Evolutionary conservation across 2,329 filamentous ascomycete genomes (phyloP), one percentile per base, ranked within the genome.

Genomic region (Aureobasidium sp.): DNA sequence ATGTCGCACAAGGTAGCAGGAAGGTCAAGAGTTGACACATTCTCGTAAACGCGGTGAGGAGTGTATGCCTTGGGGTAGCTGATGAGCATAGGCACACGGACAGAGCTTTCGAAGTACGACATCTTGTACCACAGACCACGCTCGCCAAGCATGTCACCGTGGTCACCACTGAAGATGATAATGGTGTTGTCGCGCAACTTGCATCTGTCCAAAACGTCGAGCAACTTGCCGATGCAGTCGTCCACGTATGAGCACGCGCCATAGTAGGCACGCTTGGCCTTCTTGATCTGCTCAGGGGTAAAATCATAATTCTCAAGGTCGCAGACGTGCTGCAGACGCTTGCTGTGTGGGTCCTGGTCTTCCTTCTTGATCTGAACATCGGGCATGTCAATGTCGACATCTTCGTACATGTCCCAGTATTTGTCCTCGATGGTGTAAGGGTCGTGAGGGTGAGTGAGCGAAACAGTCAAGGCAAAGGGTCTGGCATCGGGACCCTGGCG

Each of bases 101-200:
- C 90, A 13, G 91, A 96, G 44, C 87, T 87, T 81, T 97, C 92
- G 70, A 91, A 96, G 83, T 94, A 97, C 71, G 86, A 91, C 92
- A 97, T 97, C 82, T 97, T 97, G 80, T 96, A 92, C 92, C 92
- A 97, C 51, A 97, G 79, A 6, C 89, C 89, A 59, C 91, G 87
- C 79, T 97, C 92, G 63, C 92, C 92, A 8, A 97, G 84, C 92
- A 97, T 97, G 75, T 97, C 92, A 62, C 92, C 92, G 71, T 97
- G 92, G 73, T 97, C 92, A 48, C 92, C 91, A 63, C 88, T 92
- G 77, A 97, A 97, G 67, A 97, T 86, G 69, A 97, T 81, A 68
- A 96, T 91, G 13, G 92, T 97, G 75, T 96, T 85, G 37, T 96
- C 86, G 64, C 87, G 87, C 48, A 97, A 80, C 7, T 87, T 84